Conservation (phyloP, 1,284 basidiomycete species). For the Trametes polyzona region DNA sequence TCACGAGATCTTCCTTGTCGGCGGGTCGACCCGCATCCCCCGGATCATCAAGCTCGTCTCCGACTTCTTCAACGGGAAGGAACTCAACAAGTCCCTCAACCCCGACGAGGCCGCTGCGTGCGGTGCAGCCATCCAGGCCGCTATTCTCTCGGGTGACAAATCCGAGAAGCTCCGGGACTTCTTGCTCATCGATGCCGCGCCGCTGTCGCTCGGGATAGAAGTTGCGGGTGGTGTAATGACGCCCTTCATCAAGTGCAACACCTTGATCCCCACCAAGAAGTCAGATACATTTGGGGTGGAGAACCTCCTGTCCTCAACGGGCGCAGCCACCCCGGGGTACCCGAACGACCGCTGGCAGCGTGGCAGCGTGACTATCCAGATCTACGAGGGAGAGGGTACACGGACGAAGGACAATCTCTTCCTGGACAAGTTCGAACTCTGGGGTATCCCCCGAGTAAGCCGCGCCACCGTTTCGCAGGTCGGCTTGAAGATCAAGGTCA, state of each 20-base stretch:
- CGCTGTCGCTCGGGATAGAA: conserved; percentile 97
- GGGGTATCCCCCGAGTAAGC: conserved; percentile 96
- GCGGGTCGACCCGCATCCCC: conserved; percentile 98
- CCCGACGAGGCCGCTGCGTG: conserved; percentile 99
- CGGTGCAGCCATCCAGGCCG: conserved; percentile 99
- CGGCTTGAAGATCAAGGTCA: conserved; percentile 98
- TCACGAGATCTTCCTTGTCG: conserved; percentile 97
- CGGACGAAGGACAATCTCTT: conserved; percentile 99
- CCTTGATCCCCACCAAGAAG: conserved; percentile 99
- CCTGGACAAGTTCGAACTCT: conserved; percentile 98
- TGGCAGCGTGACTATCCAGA: conserved; percentile 98
- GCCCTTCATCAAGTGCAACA: conserved; percentile 97
- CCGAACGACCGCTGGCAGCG: conserved; percentile 99
- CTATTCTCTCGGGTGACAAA: conserved; percentile 96
- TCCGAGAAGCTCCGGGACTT: conserved; percentile 98
- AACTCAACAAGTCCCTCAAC: conserved; percentile 97
- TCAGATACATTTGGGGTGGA: conserved; percentile 99
- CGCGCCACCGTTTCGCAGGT: conserved; percentile 99
- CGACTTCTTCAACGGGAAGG: conserved; percentile 98
- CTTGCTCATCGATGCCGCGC: conserved; percentile 95
- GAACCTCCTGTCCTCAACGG: no score
- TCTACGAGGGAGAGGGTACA: conserved; percentile 99
- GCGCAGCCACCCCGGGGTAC: conserved; percentile 99
- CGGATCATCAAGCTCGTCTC: conserved; percentile 97
- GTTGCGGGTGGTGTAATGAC: conserved; percentile 99